Evolutionary conservation across 140 eudicot species (phyloP).

Genomic region (Bidens hawaiensis): DNA sequence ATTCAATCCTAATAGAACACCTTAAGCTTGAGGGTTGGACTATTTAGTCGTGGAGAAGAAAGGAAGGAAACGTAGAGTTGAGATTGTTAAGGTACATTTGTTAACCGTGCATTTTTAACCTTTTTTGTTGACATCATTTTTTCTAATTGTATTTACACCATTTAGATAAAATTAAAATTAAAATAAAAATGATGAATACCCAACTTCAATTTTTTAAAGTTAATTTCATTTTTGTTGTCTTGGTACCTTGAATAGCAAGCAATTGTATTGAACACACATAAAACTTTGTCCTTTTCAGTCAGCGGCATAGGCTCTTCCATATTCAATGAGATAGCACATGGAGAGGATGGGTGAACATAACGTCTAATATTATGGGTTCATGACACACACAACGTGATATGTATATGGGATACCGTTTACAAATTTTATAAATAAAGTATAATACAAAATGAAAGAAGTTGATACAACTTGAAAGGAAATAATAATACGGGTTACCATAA

Average conservation of each 20-base stretch:
- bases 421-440: too few species aligned
- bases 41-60: too few species aligned
- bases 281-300: conserved; percentile 13
- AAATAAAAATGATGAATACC: background rate
- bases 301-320: background rate
- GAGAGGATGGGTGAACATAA: conserved; percentile 14
- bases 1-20: too few species aligned
- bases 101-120: background rate
- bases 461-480: too few species aligned
- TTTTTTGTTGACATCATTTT: background rate
- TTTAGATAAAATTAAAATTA: background rate
- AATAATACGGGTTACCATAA: too few species aligned
- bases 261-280: background rate
- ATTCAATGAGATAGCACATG: conserved; percentile 15
- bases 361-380: background rate
- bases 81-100: too few species aligned
- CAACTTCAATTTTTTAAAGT: background rate
- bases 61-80: too few species aligned
- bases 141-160: background rate
- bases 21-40: too few species aligned
- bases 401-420: too few species aligned
- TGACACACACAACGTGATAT: background rate
- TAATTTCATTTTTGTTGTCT: background rate
- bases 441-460: too few species aligned
- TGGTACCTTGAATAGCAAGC: background rate